Evolutionary conservation across 345 rosid species (phyloP).

Genomic region (Moringa oleifera): DNA sequence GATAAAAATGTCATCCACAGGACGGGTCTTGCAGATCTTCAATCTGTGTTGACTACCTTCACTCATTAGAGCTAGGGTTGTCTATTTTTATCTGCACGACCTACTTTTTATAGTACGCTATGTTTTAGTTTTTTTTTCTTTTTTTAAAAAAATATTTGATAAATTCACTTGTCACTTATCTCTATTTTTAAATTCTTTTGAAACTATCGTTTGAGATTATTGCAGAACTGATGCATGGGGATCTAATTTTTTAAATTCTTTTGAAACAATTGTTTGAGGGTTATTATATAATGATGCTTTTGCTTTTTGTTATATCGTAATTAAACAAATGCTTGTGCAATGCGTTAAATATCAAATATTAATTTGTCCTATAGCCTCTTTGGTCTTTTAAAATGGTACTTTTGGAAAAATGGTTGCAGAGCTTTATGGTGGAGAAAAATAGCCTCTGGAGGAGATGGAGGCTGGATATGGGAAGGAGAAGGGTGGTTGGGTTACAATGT

Average conservation of each 20-base stretch:
- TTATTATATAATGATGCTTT: constrained; percentile 19
- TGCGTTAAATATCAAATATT: no score
- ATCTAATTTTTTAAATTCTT: constrained; percentile 91
- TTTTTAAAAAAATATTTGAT: no score
- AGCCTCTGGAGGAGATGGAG: no score
- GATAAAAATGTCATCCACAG: constrained; percentile 59
- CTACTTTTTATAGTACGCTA: background rate
- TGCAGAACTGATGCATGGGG: constrained; percentile 93
- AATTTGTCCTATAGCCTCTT: no score
- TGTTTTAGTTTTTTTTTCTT: no score
- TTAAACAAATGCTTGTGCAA: background rate
- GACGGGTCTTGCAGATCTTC: constrained; percentile 85
- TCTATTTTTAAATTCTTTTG: constrained; percentile 13
- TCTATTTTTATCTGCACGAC: constrained; percentile 3
- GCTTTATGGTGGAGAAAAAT: no score
- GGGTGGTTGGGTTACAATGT: no score
- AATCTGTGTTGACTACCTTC: constrained; percentile 77
- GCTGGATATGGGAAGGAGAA: no score
- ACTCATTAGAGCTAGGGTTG: constrained; percentile 75
- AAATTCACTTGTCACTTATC: constrained; percentile 4
- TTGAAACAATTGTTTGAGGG: constrained; percentile 99
- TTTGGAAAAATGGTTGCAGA: no score
- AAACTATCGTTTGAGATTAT: constrained; percentile 86
- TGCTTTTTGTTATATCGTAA: background rate
- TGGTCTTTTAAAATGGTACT: no score